Evolutionary conservation across 768 basidiomycete genomes (phyloP).

Genomic region (Leucosporidium yakuticum): DNA sequence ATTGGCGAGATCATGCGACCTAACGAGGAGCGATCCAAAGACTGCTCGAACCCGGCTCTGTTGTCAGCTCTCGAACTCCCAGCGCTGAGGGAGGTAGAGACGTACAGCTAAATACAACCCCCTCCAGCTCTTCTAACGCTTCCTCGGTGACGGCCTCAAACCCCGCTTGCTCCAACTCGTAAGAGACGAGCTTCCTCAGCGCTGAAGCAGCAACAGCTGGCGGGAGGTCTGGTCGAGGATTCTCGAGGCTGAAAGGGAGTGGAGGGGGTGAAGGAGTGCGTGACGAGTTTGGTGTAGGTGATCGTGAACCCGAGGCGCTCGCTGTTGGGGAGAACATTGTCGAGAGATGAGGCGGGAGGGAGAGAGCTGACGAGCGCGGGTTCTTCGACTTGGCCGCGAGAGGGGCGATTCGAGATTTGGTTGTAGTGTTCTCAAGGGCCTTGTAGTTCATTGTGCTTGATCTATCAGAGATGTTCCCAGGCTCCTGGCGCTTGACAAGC

Average conservation of each 20-base stretch:
- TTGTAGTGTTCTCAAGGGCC: too few relatives aligned
- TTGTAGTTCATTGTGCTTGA: too few relatives aligned
- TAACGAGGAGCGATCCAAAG: conserved; percentile 14
- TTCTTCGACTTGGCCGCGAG: too few relatives aligned
- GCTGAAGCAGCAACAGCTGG: conserved; percentile 10
- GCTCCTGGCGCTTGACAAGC: too few relatives aligned
- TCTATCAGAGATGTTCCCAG: too few relatives aligned
- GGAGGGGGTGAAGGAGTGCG: neutral
- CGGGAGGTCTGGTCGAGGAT: conserved; percentile 14
- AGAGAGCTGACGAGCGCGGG: neutral
- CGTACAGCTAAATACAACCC: conserved; percentile 14
- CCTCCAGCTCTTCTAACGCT: conserved; percentile 23
- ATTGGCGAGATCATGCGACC: conserved; percentile 26
- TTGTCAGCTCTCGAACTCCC: neutral
- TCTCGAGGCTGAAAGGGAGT: neutral
- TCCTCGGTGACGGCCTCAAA: conserved; percentile 12
- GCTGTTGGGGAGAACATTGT: neutral
- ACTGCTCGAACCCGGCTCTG: conserved; percentile 2
- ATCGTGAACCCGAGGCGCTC: neutral
- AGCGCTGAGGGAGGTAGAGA: neutral
- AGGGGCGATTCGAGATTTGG: too few relatives aligned
- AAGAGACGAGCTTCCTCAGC: conserved; percentile 4
- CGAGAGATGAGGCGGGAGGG: neutral
- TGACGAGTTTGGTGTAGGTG: neutral
- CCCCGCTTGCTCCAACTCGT: neutral